These are phyloP conservation scores for Endothia cerciana DNA, from an alignment of 2,329 filamentous ascomycete species.

Conservation along the genomic window DNA sequence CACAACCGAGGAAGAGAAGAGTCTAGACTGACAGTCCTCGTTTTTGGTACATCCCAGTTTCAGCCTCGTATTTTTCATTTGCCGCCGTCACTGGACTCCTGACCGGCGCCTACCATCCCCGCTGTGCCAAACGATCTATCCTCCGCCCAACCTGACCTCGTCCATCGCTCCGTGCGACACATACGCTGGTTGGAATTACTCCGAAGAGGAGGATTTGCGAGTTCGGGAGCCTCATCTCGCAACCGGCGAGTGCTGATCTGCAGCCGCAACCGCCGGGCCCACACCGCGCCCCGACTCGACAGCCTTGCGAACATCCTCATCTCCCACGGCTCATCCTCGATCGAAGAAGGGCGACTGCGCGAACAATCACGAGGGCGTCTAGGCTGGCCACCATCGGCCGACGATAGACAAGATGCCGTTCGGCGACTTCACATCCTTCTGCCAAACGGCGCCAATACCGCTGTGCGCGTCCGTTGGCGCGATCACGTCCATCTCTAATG, in stretches of 20 bases:
- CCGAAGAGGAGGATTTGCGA: slow-evolving; percentile 7
- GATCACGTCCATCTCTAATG: slow-evolving; percentile 67
- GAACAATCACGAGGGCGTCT: slow-evolving; percentile 7
- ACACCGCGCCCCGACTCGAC: slow-evolving; percentile 2
- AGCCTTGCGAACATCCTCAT: slow-evolving; percentile 16
- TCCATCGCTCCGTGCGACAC: background rate
- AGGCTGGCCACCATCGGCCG: background rate
- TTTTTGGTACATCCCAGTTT: slow-evolving; percentile 17
- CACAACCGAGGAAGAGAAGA: background rate
- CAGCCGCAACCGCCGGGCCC: slow-evolving; percentile 10
- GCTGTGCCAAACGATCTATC: background rate
- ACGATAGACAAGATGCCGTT: slow-evolving; percentile 71
- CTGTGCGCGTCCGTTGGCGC: slow-evolving; percentile 85
- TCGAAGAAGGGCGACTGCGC: slow-evolving; percentile 2
- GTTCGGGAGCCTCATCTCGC: slow-evolving; percentile 9
- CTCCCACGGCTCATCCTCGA: background rate
- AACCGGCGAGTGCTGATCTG: background rate
- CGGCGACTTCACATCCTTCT: slow-evolving; percentile 87
- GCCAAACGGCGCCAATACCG: slow-evolving; percentile 81
- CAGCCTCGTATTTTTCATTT: slow-evolving; percentile 26
- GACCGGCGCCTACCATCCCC: slow-evolving; percentile 15
- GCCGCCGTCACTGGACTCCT: slow-evolving; percentile 7
- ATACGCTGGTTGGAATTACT: background rate
- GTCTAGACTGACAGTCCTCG: slow-evolving; percentile 1
- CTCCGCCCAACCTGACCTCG: background rate